Conservation (phyloP, 768 basidiomycete species). For the Vararia minispora region DNA sequence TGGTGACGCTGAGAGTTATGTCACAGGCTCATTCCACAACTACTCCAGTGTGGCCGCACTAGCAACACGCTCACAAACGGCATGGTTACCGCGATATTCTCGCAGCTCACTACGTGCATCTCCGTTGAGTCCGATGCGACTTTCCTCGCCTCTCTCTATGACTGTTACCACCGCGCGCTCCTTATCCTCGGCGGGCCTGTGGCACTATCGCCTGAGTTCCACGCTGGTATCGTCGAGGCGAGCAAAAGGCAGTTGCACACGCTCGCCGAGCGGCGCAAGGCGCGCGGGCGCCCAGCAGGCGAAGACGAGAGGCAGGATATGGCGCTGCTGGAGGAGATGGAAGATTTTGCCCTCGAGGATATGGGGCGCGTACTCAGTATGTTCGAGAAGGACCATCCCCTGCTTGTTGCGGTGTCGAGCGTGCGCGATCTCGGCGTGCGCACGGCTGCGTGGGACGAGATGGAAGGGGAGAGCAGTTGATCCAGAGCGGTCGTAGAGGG, state of each 20-base stretch:
- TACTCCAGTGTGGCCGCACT: slow-evolving; percentile 56
- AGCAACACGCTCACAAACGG: slow-evolving; percentile 52
- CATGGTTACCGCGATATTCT: slow-evolving; percentile 60
- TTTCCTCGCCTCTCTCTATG: slow-evolving; percentile 69
- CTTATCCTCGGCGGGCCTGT: slow-evolving; percentile 45
- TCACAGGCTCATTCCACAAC: slow-evolving; percentile 57
- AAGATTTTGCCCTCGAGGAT: slow-evolving; percentile 73
- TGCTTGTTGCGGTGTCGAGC: slow-evolving; percentile 60
- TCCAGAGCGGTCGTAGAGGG: too few relatives aligned
- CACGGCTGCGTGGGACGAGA: slow-evolving; percentile 23
- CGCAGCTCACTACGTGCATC: slow-evolving; percentile 52
- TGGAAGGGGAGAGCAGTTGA: slow-evolving; percentile 16
- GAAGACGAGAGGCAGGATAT: slow-evolving; percentile 59
- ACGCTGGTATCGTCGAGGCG: slow-evolving; percentile 48
- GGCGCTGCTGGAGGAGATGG: slow-evolving; percentile 68
- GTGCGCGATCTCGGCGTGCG: slow-evolving; percentile 56
- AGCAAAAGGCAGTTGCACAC: slow-evolving; percentile 60
- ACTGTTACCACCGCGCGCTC: slow-evolving; percentile 52
- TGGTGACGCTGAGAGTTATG: not conserved
- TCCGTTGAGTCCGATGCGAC: slow-evolving; percentile 61
- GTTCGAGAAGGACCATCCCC: slow-evolving; percentile 49
- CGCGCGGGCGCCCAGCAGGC: slow-evolving; percentile 28
- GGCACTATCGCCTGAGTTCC: slow-evolving; percentile 42
- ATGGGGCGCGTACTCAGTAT: slow-evolving; percentile 52
- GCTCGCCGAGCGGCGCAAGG: slow-evolving; percentile 58